Evolutionary conservation across 805 yeast species (phyloP), one percentile per base, ranked within the genome.

Genomic region (Starmera quercuum): DNA sequence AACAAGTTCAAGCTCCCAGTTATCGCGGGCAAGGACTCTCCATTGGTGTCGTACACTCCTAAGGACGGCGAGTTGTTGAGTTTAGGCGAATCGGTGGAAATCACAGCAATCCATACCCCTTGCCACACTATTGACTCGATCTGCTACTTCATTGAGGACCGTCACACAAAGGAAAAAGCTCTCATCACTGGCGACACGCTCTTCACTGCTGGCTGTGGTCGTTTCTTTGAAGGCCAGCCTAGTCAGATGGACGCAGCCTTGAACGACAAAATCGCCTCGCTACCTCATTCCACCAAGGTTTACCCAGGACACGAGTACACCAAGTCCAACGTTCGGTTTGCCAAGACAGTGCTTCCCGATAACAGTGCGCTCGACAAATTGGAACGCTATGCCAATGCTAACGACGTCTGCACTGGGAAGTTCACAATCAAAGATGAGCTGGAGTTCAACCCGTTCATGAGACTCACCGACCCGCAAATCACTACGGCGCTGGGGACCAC

Each of bases 281-380:
- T 90, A 33, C 88, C 95, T 1, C 58, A 61, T 15, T 80, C 75
- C 8, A 86, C 97, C 0, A 55, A 58, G 25, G 87, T 88, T 2
- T 90, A 75, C 52, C 90, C 97, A 2, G 99, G 99, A 3, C 99
- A 92, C 58, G 99, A 92, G 61, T 92, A 92, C 61, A 92, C 98
- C 6, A 71, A 67, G 45, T 68, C 83, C 18, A 90, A 92, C 54
- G 80, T 83, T 16, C 73, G 69, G 44, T 92, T 92, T 56, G 84
- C 92, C 14, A 69, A 74, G 43, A 68, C 78, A 3, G 75, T 83
- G 1, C 25, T 44, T 17, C 49, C 53, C 8, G 38, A 40, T 2
- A 58, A 59, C 36, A 46, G 52, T 5, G 81, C 82, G 0, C 61
- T 90, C 30, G 59, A 60, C 28, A 54, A 56, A 14, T 66, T 90